Conservation (phyloP, 2,329 filamentous ascomycete genomes). For the Aspergillus latus region DNA sequence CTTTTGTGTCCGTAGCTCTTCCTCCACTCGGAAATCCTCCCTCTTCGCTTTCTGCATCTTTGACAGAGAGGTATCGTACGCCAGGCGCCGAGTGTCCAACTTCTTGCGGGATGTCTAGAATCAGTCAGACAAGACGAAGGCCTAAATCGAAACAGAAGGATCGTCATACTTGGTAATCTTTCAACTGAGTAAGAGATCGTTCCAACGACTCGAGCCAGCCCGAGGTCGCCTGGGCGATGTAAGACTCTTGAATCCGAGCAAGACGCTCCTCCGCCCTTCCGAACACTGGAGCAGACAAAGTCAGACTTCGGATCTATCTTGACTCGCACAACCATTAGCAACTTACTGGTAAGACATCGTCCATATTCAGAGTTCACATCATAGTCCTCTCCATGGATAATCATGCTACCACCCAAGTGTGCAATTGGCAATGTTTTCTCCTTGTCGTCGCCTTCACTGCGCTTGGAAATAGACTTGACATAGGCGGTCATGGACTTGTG, state of each 20-base stretch:
- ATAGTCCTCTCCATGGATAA: conserved; percentile 87
- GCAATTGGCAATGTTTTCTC: conserved; percentile 81
- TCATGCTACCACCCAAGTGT: conserved; percentile 81
- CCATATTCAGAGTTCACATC: conserved; percentile 88
- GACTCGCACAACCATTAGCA: not conserved
- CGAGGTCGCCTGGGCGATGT: conserved; percentile 72
- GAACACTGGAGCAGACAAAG: conserved; percentile 54
- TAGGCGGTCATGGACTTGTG: conserved; percentile 84
- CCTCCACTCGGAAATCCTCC: conserved; percentile 89
- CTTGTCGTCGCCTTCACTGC: conserved; percentile 80
- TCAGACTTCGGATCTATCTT: not conserved
- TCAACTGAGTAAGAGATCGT: conserved; percentile 88
- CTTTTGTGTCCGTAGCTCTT: conserved; percentile 86
- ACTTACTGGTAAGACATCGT: conserved; percentile 72
- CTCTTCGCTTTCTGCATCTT: conserved; percentile 94
- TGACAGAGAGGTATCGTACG: conserved; percentile 83
- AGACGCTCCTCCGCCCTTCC: conserved; percentile 87
- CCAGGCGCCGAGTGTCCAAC: conserved; percentile 82
- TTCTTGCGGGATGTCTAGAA: conserved; percentile 78
- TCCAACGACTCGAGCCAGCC: conserved; percentile 93
- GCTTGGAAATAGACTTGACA: conserved; percentile 82
- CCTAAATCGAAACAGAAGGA: too few relatives aligned
- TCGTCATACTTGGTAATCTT: conserved; percentile 81
- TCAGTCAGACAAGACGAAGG: conserved; percentile 5
- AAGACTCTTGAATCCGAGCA: conserved; percentile 80